Evolutionary conservation across 2,329 filamentous ascomycete species (phyloP).

Genomic region (Claviceps fusiformis): DNA sequence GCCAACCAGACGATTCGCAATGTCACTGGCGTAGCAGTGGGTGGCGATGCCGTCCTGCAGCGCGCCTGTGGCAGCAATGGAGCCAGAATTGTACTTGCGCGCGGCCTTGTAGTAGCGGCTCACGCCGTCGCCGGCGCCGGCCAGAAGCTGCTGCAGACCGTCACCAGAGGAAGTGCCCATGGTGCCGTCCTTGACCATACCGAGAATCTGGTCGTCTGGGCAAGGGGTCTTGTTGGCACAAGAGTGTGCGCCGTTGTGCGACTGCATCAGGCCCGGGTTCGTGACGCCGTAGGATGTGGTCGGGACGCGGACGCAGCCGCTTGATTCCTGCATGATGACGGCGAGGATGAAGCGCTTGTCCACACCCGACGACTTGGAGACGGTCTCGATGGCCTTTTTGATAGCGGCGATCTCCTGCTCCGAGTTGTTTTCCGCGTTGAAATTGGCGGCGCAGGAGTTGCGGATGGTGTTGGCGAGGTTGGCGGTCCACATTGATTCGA

Average conservation of each 20-base stretch:
- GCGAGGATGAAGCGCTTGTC: conserved; percentile 29
- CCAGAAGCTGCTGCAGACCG: conserved; percentile 23
- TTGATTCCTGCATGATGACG: conserved; percentile 30
- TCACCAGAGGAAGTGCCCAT: conserved; percentile 26
- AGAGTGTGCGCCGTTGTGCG: conserved; percentile 20
- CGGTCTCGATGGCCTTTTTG: conserved; percentile 18
- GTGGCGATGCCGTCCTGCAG: conserved; percentile 27
- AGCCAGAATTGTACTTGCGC: conserved; percentile 37
- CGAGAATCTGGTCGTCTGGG: conserved; percentile 11
- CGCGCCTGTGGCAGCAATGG: conserved; percentile 21
- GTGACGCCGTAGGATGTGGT: conserved; percentile 26
- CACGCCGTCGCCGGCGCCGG: conserved; percentile 9
- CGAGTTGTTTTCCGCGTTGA: conserved; percentile 8
- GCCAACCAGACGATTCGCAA: conserved; percentile 19
- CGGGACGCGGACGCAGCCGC: conserved; percentile 26
- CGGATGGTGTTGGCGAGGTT: conserved; percentile 7
- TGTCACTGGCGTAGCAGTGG: conserved; percentile 36
- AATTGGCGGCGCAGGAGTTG: conserved; percentile 7
- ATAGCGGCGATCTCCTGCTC: conserved; percentile 14
- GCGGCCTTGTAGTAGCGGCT: conserved; percentile 30
- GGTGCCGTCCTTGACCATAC: conserved; percentile 27
- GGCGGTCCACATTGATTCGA: conserved; percentile 14
- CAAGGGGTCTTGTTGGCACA: conserved; percentile 19
- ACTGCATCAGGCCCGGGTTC: conserved; percentile 30
- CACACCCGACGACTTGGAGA: conserved; percentile 16